These are phyloP conservation scores for Phaseolus lunatus DNA, from an alignment of 306 rosid species.

Conservation along the genomic window DNA sequence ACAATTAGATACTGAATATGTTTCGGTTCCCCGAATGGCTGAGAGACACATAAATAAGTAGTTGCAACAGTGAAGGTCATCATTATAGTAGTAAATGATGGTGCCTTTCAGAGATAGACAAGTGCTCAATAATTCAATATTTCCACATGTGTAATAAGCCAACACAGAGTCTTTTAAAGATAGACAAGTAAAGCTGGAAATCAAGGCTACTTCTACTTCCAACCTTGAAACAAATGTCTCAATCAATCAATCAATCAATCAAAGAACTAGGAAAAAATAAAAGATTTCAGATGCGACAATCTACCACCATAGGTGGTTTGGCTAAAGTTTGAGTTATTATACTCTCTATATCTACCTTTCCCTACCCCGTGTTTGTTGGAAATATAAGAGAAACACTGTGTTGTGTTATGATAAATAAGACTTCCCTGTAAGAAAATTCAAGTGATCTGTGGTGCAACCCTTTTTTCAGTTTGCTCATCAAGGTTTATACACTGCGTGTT, in stretches of 20 bases:
- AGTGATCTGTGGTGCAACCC: too few relatives aligned
- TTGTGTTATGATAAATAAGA: too few relatives aligned
- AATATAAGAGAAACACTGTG: too few relatives aligned
- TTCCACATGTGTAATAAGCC: too few relatives aligned
- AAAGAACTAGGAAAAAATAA: not conserved
- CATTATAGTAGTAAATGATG: not conserved
- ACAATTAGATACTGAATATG: not conserved
- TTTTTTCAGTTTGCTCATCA: too few relatives aligned
- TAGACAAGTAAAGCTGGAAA: constrained; percentile 19
- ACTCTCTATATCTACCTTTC: not conserved
- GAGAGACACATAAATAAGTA: not conserved
- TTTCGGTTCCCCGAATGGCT: constrained; percentile 19
- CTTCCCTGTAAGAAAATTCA: too few relatives aligned
- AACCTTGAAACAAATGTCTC: constrained; percentile 19
- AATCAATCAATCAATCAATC: constrained; percentile 11
- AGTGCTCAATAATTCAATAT: not conserved
- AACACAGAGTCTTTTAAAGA: not conserved
- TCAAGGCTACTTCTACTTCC: constrained; percentile 8
- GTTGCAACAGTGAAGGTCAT: constrained; percentile 11
- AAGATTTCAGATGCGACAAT: not conserved
- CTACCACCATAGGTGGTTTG: not conserved
- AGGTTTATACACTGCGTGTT: too few relatives aligned
- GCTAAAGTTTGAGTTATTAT: not conserved
- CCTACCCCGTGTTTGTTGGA: not conserved
- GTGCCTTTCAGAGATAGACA: constrained; percentile 15